phyloP scores from a whole-genome alignment of 2,329 filamentous ascomycete genomes.

The Colletotrichum sp. region DNA sequence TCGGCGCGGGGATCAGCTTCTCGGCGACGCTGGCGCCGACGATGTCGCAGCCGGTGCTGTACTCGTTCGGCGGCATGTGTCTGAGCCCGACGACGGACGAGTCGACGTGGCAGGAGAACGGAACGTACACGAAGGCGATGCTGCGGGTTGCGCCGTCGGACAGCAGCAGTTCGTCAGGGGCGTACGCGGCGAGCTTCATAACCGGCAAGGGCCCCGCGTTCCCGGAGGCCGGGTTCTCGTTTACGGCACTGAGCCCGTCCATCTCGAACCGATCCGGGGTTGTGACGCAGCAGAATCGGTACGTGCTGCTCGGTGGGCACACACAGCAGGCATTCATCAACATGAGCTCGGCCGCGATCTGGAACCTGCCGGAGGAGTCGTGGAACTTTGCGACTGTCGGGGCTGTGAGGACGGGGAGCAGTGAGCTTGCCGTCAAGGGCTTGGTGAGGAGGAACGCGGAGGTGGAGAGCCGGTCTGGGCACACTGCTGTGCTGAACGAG shows the following conservation, averaged over 20 bases:
- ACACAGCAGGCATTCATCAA: slow-evolving; percentile 87
- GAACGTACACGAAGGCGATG: slow-evolving; percentile 84
- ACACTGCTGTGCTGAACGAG: slow-evolving; percentile 80
- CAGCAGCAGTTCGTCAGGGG: slow-evolving; percentile 17
- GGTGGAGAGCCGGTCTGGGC: slow-evolving; percentile 85
- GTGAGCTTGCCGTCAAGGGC: slow-evolving; percentile 62
- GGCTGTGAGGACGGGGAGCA: slow-evolving; percentile 38
- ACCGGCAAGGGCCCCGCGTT: slow-evolving; percentile 47
- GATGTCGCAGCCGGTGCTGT: slow-evolving; percentile 63
- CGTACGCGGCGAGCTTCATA: slow-evolving; percentile 41
- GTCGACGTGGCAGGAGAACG: slow-evolving; percentile 67
- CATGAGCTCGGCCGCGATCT: slow-evolving; percentile 89
- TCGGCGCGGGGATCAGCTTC: slow-evolving; percentile 69
- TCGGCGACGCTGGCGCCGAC: slow-evolving; percentile 62
- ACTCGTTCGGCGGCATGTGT: slow-evolving; percentile 93
- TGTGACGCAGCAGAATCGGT: slow-evolving; percentile 76
- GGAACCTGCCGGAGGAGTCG: slow-evolving; percentile 82
- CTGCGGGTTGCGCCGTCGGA: slow-evolving; percentile 62
- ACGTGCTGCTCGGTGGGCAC: slow-evolving; percentile 85
- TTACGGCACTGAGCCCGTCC: slow-evolving; percentile 76
- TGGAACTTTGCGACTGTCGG: slow-evolving; percentile 82
- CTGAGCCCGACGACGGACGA: slow-evolving; percentile 50
- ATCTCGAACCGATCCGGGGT: slow-evolving; percentile 70
- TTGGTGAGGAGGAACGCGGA: slow-evolving; percentile 24
- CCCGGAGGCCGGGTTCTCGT: slow-evolving; percentile 84